These are phyloP conservation scores for Stagonosporopsis vannaccii DNA, from an alignment of 2,329 filamentous ascomycete species.

Conservation along the genomic window DNA sequence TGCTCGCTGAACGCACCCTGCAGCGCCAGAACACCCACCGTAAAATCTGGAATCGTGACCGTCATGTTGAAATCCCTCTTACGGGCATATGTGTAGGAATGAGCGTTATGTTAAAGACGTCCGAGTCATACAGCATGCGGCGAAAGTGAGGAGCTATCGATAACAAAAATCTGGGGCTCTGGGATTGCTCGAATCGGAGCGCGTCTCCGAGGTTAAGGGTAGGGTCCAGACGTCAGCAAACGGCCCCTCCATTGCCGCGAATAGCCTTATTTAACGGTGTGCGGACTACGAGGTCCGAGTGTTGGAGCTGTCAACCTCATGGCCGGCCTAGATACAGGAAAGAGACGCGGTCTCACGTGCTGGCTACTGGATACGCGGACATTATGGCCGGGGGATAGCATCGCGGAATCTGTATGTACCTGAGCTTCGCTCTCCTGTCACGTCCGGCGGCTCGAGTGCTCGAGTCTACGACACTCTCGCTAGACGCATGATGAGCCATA, in stretches of 20 bases:
- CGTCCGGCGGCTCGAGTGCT: not conserved
- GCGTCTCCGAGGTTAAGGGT: not conserved
- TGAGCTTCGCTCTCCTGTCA: not conserved
- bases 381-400: slow-evolving; percentile 57
- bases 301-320: slow-evolving; percentile 20
- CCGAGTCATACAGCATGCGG: slow-evolving; percentile 15
- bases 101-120: not conserved
- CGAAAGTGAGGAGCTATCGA: slow-evolving; percentile 15
- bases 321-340: slow-evolving; percentile 13
- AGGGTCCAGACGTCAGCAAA: slow-evolving; percentile 8
- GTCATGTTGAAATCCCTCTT: slow-evolving; percentile 31
- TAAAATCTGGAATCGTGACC: slow-evolving; percentile 48
- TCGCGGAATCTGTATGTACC: slow-evolving; percentile 34
- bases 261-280: slow-evolving; percentile 20
- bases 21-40: slow-evolving; percentile 73
- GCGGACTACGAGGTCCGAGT: not conserved
- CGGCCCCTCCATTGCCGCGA: slow-evolving; percentile 27
- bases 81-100: not conserved
- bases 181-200: slow-evolving; percentile 1
- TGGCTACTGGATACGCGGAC: slow-evolving; percentile 60
- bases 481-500: not conserved
- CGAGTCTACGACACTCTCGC: no score
- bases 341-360: slow-evolving; percentile 47
- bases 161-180: slow-evolving; percentile 16
- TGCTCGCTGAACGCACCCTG: slow-evolving; percentile 96